Conservation (phyloP, 352 stramenopile genomes). For the Phytophthora megakarya region DNA sequence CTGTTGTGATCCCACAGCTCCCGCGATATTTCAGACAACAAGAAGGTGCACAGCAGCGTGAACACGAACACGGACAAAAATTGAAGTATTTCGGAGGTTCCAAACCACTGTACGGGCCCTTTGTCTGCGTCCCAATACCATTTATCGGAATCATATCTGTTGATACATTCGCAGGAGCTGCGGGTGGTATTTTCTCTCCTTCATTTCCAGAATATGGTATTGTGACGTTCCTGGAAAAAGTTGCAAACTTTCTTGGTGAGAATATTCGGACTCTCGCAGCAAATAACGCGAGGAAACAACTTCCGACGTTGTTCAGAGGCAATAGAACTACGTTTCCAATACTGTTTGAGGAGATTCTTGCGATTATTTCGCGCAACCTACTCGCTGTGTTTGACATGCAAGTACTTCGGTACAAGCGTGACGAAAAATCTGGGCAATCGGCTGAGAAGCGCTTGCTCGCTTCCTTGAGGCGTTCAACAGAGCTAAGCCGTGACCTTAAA, state of each 20-base stretch:
- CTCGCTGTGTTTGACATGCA: conserved; percentile 44
- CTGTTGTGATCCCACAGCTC: conserved; percentile 60
- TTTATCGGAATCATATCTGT: conserved; percentile 70
- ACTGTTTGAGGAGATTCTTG: conserved; percentile 46
- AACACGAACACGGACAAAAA: conserved; percentile 10
- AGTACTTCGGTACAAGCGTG: conserved; percentile 33
- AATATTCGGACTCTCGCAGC: conserved; percentile 42
- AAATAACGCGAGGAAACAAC: conserved; percentile 15
- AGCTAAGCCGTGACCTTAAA: neutral
- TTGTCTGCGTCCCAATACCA: conserved; percentile 74
- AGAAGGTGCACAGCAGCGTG: conserved; percentile 28
- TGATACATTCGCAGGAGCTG: conserved; percentile 67
- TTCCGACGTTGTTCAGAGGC: conserved; percentile 59
- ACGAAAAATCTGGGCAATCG: conserved; percentile 13
- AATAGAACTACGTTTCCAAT: conserved; percentile 52
- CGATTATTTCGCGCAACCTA: conserved; percentile 47
- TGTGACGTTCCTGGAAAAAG: conserved; percentile 50
- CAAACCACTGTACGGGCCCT: conserved; percentile 34
- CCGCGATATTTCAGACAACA: conserved; percentile 26
- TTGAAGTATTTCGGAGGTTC: conserved; percentile 38
- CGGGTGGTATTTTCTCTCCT: conserved; percentile 49
- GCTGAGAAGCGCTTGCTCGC: conserved; percentile 7
- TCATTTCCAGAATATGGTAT: conserved; percentile 62
- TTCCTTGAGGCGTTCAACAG: conserved; percentile 3
- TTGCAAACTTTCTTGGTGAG: conserved; percentile 55